These are phyloP conservation scores for Diaporthe batatas DNA, from an alignment of 2,329 filamentous ascomycete species.

Conservation along the genomic window DNA sequence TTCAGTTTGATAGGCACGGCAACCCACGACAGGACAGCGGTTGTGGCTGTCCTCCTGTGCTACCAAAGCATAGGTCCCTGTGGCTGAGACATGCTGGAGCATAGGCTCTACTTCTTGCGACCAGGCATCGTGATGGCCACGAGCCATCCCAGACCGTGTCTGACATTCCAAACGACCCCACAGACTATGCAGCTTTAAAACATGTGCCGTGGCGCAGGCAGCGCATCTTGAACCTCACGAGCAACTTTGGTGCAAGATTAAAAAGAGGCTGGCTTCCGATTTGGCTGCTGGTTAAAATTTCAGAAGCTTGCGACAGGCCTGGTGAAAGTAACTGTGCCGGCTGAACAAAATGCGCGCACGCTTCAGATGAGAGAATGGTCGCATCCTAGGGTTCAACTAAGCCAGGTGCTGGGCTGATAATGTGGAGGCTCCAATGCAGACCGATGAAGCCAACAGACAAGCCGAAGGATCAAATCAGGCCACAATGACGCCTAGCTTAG, in stretches of 20 bases:
- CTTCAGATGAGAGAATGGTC: background rate
- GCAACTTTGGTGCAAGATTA: background rate
- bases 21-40: background rate
- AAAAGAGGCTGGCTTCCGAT: background rate
- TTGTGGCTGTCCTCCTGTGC: background rate
- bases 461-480: slow-evolving; percentile 34
- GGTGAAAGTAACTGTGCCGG: background rate
- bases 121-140: slow-evolving; percentile 6
- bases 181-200: slow-evolving; percentile 16
- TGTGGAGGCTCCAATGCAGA: slow-evolving; percentile 17
- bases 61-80: slow-evolving; percentile 5
- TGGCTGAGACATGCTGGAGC: slow-evolving; percentile 42
- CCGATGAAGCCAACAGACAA: slow-evolving; percentile 28
- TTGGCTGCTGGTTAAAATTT: background rate
- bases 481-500: slow-evolving; percentile 29
- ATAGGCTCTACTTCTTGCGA: slow-evolving; percentile 9
- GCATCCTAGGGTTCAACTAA: background rate
- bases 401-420: background rate
- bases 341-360: background rate
- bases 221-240: slow-evolving; percentile 1
- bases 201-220: background rate
- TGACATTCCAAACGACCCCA: slow-evolving; percentile 30
- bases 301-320: background rate
- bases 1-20: background rate
- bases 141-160: slow-evolving; percentile 16